Base-by-base conservation (phyloP, 2,329 filamentous ascomycete species). In the Bipolaris bicolor region DNA sequence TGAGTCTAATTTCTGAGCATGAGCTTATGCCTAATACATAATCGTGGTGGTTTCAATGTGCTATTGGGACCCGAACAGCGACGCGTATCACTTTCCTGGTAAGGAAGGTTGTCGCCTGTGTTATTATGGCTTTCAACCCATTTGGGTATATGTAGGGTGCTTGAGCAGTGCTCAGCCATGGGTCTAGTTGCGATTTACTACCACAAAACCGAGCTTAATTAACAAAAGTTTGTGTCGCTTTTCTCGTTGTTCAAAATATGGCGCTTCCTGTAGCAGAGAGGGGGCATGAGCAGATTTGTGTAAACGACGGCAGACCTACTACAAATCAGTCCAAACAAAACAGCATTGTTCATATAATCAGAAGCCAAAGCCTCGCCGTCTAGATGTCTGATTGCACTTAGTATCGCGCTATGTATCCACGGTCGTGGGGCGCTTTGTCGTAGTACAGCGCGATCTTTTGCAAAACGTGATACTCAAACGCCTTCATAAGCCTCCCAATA, bases 221-320 rank as follows among this genome's bases (percentile, higher is more conserved):
- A 7, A 6, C 15, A 37, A 2, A 37, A 2, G 13, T n/a, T 24
- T 24, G 20, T 13, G 39, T 6, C 20, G 6, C 24, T 41, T 9
- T 26, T 7, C 7, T 41, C 6, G 1, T n/a, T 15, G 2, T 22
- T n/a, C 9, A 29, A 10, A 29, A 29, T 10, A 29, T 10, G 45
- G 37, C 15, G 41, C 40, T 10, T 34, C 33, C 22, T 24, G 43
- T 7, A 29, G 43, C 13, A 57, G 26, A 29, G 7, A 29, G 26
- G 7, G 2, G 26, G 3, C 9, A 4, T 29, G 26, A 9, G 26
- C 26, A 29, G 26, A 0, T 29, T 7, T 26, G 9, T 29, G 9
- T 9, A 29, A 29, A 2, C 26, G 9, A 4, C 3, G 3, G 26
- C 60, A 66, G 3, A 67, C 47, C 48, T 54, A 52, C 36, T 48